phyloP scores from a whole-genome alignment of 1,284 basidiomycete genomes.

The Xerocomus nothofagi region DNA sequence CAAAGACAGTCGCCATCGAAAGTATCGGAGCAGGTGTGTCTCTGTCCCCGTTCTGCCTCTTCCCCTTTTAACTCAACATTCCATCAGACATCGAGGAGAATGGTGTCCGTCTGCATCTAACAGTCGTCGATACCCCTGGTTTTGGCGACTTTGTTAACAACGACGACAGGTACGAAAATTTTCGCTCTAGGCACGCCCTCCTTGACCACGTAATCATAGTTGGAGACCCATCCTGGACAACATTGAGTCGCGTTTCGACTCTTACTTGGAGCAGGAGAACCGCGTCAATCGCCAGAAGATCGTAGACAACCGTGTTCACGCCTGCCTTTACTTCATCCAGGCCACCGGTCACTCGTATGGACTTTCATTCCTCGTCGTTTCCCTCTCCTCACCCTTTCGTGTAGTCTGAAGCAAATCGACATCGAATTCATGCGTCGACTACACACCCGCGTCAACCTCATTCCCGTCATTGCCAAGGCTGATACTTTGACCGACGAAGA shows the following conservation, averaged over 20 bases:
- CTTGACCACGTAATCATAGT: slow-evolving; percentile 43
- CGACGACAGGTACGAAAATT: slow-evolving; percentile 75
- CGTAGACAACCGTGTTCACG: slow-evolving; percentile 87
- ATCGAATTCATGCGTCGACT: slow-evolving; percentile 97
- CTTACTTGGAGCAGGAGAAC: slow-evolving; percentile 97
- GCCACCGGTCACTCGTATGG: slow-evolving; percentile 95
- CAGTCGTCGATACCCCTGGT: slow-evolving; percentile 96
- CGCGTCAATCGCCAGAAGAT: slow-evolving; percentile 90
- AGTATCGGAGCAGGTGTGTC: slow-evolving; percentile 88
- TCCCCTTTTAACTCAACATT: slow-evolving; percentile 22
- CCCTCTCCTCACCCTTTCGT: slow-evolving; percentile 7
- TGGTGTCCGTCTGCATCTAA: slow-evolving; percentile 89
- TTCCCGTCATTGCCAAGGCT: slow-evolving; percentile 95
- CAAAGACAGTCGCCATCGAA: slow-evolving; percentile 94
- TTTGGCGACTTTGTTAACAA: slow-evolving; percentile 99
- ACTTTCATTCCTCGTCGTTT: neutral
- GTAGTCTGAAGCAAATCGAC: slow-evolving; percentile 91
- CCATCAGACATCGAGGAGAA: slow-evolving; percentile 93
- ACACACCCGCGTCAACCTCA: slow-evolving; percentile 95
- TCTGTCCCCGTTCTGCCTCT: neutral
- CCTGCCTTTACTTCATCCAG: slow-evolving; percentile 97
- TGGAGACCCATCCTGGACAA: slow-evolving; percentile 98
- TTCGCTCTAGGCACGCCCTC: neutral
- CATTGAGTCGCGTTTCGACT: slow-evolving; percentile 95
- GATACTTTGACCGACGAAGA: slow-evolving; percentile 97